Evolutionary conservation across 495 filamentous ascomycete species (phyloP), one percentile per base, ranked within the genome.

Genomic region (Aspergillus coremiiformis): DNA sequence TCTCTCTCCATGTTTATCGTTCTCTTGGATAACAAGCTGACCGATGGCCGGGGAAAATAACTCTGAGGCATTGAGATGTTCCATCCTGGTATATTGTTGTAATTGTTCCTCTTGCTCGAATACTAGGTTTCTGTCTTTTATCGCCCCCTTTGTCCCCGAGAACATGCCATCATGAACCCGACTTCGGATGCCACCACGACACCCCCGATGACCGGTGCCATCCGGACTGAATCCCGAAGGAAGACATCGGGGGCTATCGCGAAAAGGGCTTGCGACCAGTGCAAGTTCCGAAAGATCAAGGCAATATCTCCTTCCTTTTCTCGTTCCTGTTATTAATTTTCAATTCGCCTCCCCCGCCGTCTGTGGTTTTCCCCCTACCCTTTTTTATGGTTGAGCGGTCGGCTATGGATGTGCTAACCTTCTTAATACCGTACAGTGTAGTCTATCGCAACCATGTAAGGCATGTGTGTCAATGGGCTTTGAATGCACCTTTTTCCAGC

Each of bases 261-360:
- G 14, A 69, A 66, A 51, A 50, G 70, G 17, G 68, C 68, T 2
- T 73, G 70, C 48, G 70, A 73, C 50, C 68, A 70, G 54, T 73
- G 70, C 67, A 70, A 68, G 44, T 66, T 73, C 41, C 67, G 70
- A 52, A 73, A 73, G 56, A 73, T 69, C 51, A 73, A 68, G 66
- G 70, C 66, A 63, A 48, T 15, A 30, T 22, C 15, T 27, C 27
- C 19, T 21, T 5, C 33, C 35, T 29, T 39, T 30, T 30, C 17
- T 14, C 17, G 20, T 32, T 54, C 46, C 39, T 52, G 51, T 41
- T 50, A 32, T 27, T 27, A 27, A 9, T 9, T 32, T 46, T 27
- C n/a, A 41, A 32, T 46, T 44, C 47, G 14, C 35, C 26, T 15
- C 24, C 39, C 47, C 33, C 12, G 32, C 23, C 33, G 5, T 19